phyloP scores from a whole-genome alignment of 2,329 filamentous ascomycete species.

The Arthrobotrys megalospora region DNA sequence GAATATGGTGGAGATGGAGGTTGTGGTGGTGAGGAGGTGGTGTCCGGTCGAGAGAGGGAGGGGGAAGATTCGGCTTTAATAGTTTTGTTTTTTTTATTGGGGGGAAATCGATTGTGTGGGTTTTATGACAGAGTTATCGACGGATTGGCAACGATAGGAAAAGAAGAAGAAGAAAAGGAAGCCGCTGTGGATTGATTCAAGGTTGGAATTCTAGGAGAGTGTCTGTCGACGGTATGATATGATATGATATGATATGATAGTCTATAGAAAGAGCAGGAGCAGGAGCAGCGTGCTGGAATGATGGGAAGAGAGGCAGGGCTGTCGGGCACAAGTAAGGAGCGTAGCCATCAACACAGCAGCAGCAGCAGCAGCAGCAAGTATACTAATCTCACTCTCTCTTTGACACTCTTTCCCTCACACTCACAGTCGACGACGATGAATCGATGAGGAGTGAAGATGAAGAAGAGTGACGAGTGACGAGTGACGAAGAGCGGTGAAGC shows the following conservation, averaged over 20 bases:
- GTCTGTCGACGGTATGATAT: not conserved
- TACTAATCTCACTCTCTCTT: not conserved
- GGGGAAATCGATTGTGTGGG: no score
- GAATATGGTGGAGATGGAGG: not conserved
- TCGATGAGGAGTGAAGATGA: not conserved
- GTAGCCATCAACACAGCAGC: conserved; percentile 52
- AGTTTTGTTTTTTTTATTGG: not conserved
- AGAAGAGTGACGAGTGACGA: not conserved
- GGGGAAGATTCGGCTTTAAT: not conserved
- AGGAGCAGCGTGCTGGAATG: conserved; percentile 20
- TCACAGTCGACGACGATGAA: not conserved
- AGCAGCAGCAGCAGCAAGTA: not conserved
- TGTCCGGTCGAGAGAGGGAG: not conserved
- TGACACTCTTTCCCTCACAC: no score
- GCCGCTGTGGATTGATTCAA: not conserved
- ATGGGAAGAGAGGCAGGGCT: conserved; percentile 25
- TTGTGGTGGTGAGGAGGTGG: not conserved
- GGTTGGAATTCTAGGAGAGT: not conserved
- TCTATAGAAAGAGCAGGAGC: not conserved
- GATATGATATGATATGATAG: no score
- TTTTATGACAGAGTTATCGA: not conserved
- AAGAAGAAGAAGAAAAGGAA: not conserved
- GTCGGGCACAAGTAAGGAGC: conserved; percentile 36
- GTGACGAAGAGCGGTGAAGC: conserved; percentile 9
- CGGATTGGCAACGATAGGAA: conserved; percentile 12